A percentile compares a stretch with the other conserved stretches of the same genome.
Evolutionary conservation across 2,329 filamentous ascomycete genomes (phyloP).

Genomic region (Phyllosticta ampelicida): DNA sequence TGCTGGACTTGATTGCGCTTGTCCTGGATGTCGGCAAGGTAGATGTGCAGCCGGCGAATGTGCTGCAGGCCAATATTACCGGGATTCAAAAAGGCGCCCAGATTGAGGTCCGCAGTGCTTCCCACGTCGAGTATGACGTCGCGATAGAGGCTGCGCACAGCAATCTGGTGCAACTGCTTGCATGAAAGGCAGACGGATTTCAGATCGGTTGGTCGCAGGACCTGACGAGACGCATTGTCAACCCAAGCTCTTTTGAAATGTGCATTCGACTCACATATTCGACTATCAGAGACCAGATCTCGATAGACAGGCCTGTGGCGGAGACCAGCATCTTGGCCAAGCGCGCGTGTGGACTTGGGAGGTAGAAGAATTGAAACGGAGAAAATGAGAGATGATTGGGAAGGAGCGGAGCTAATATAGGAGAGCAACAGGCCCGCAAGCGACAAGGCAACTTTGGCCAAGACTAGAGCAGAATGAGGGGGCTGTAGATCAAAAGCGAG

Average conservation of each 20-base stretch:
- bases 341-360: neutral
- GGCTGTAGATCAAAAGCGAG: neutral
- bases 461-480: neutral
- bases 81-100: slow-evolving; percentile 36
- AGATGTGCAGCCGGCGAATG: slow-evolving; percentile 36
- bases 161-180: slow-evolving; percentile 37
- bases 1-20: slow-evolving; percentile 35
- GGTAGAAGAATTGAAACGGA: neutral
- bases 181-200: slow-evolving; percentile 37
- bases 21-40: slow-evolving; percentile 34
- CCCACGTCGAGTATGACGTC: slow-evolving; percentile 39
- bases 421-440: neutral
- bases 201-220: slow-evolving; percentile 37
- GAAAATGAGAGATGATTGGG: neutral
- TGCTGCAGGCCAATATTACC: slow-evolving; percentile 38
- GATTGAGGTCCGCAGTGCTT: slow-evolving; percentile 31
- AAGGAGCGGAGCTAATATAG: neutral
- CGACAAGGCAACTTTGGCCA: neutral
- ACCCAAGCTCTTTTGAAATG: neutral
- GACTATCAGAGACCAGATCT: slow-evolving; percentile 16
- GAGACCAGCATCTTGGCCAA: slow-evolving; percentile 19
- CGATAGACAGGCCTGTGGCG: slow-evolving; percentile 27
- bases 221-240: slow-evolving; percentile 20
- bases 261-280: slow-evolving; percentile 7
- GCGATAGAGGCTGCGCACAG: slow-evolving; percentile 36